Evolutionary conservation across 2,329 filamentous ascomycete species (phyloP), one percentile per base, ranked within the genome.

Genomic region (Penicillium freii): DNA sequence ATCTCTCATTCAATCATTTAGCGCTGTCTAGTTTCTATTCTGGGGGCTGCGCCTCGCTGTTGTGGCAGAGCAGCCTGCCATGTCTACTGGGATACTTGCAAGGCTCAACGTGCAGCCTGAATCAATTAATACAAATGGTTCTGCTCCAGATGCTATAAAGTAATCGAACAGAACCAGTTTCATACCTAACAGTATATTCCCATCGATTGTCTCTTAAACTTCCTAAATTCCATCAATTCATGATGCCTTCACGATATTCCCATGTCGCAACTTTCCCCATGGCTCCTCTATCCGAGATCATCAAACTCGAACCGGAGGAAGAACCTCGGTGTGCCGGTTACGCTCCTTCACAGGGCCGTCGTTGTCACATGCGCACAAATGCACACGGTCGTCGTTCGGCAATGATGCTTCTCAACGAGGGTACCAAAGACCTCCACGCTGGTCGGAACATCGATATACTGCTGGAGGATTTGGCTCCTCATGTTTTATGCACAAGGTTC

Each of bases 381-480:
- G 48, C 42, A 5, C 23, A 8, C 2, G 61, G 57, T 33, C 63
- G 64, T 10, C 47, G 19, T 4, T 25, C 19, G 5, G 66, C 65
- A 1, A 47, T 49, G 4, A 7, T 3, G 8, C 57, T 69, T 15
- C 60, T 69, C 1, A 38, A 60, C 9, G 13, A 62, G 13, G 66
- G 58, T 1, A 68, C 57, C 19, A 39, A 56, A 10, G 33, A 54
- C 1, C 36, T 67, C 25, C 55, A 38, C 1, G 58, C 45, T 2
- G 62, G 65, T 33, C 19, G 11, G 3, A 40, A 21, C 23, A 62
- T 66, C 21, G 34, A 62, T 25, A 40, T 51, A 2, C 36, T 66
- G 13, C 53, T 70, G 0, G 45, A 63, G 34, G 44, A 65, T 15
- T 29, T 71, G 8, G 67, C 67, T n/a, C 64, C 65, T 25, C 33